Evolutionary conservation across 2,329 filamentous ascomycete species (phyloP).

Genomic region (Trichoderma harzianum): DNA sequence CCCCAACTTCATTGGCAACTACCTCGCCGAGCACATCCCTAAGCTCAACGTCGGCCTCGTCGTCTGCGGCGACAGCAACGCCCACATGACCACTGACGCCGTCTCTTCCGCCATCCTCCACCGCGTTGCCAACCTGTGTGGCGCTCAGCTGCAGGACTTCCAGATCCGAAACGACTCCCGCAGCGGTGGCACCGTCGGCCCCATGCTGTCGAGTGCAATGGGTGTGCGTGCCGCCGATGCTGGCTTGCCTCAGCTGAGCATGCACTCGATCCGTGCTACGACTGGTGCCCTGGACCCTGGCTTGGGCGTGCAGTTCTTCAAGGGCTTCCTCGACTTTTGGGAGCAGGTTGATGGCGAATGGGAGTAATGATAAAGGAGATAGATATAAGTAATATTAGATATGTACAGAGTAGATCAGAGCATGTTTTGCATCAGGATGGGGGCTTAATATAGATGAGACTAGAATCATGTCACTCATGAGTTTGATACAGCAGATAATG

Average conservation of each 20-base stretch:
- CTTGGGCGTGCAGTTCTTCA: slow-evolving; percentile 81
- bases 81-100: slow-evolving; percentile 93
- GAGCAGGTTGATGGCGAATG: slow-evolving; percentile 84
- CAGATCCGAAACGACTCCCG: slow-evolving; percentile 92
- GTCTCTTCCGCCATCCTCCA: slow-evolving; percentile 79
- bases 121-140: slow-evolving; percentile 71
- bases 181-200: slow-evolving; percentile 91
- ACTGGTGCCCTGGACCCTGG: slow-evolving; percentile 84
- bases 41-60: slow-evolving; percentile 84
- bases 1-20: slow-evolving; percentile 83
- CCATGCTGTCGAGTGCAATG: slow-evolving; percentile 76
- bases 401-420: neutral
- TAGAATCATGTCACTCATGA: neutral
- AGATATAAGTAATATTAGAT: neutral
- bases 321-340: slow-evolving; percentile 83
- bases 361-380: slow-evolving; percentile 30
- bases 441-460: neutral
- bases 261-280: slow-evolving; percentile 90
- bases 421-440: neutral
- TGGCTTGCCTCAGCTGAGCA: slow-evolving; percentile 85
- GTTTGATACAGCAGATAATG: neutral
- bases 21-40: slow-evolving; percentile 82
- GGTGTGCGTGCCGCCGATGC: slow-evolving; percentile 83
- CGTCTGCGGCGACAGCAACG: slow-evolving; percentile 79
- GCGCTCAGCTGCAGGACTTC: slow-evolving; percentile 75